phyloP scores from a whole-genome alignment of 371 early-diverging fungal genomes.

The Actinomortierella ambigua region DNA sequence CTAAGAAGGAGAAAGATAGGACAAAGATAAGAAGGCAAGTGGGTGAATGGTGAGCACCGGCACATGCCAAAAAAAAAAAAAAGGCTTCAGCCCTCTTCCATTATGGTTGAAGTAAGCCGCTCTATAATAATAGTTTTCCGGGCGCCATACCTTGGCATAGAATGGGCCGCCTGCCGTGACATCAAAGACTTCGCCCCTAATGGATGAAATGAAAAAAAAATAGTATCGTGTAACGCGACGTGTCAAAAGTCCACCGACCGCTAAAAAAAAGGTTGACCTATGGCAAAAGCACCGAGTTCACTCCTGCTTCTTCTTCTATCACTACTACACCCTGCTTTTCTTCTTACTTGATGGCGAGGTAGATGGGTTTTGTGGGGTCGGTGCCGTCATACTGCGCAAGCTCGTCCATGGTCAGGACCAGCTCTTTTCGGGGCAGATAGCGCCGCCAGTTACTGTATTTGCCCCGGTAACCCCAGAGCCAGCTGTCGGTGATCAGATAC shows the following conservation, averaged over 20 bases:
- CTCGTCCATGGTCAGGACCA: conserved; percentile 75
- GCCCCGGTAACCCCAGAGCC: conserved; percentile 78
- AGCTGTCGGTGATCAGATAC: conserved; percentile 78
- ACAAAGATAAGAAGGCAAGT: too few species aligned
- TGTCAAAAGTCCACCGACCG: neutral
- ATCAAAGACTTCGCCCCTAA: conserved; percentile 88
- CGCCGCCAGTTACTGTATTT: conserved; percentile 77
- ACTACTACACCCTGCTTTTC: neutral
- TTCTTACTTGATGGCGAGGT: conserved; percentile 84
- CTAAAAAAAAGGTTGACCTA: too few species aligned
- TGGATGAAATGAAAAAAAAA: neutral
- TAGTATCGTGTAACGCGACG: too few species aligned
- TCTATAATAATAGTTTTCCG: too few species aligned
- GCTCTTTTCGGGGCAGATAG: conserved; percentile 69
- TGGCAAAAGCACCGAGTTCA: too few species aligned
- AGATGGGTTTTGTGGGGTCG: conserved; percentile 78
- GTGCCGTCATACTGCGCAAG: conserved; percentile 82
- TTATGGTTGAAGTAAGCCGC: neutral
- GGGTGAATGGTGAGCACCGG: too few species aligned
- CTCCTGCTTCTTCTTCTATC: neutral
- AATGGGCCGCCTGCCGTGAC: conserved; percentile 73
- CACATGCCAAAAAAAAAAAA: too few species aligned
- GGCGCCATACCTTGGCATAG: conserved; percentile 77
- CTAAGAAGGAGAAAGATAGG: conserved; percentile 13
- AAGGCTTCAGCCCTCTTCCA: neutral